Evolutionary conservation across 2,329 filamentous ascomycete genomes (phyloP), one percentile per base, ranked within the genome.

Genomic region (Pseudofabraea citricarpa): DNA sequence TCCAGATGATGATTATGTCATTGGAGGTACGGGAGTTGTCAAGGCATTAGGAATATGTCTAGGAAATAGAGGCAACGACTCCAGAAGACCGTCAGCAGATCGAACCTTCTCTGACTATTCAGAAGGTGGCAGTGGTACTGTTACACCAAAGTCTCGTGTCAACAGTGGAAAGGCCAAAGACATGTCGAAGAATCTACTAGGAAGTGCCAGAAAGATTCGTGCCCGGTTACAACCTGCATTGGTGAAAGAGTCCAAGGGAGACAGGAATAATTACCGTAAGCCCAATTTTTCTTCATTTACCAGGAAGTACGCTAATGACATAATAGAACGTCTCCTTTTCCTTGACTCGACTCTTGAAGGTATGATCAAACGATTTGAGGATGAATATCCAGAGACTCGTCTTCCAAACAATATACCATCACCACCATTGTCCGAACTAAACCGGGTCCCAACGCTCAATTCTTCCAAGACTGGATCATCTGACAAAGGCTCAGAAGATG

Each of bases 291-390:
- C 40, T 35, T 40, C 31, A 36, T n/a, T 18, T 16, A 23, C 6
- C 16, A 27, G 6, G 3, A 20, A 38, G 23, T 37, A 31, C 20
- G 16, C 46, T 57, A 32, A 54, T 40, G 18, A 18, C 21, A 8
- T 18, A 36, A 16, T 39, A 87, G 83, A 81, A 26, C 85, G 86
- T 38, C 77, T 97, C 16, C 72, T 85, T 33, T 95, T 95, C 75
- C 77, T 98, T 22, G 90, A 96, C 57, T 74, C 85, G 48, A 97
- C 93, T 0, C 74, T 98, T 8, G 77, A 90, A 57, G 84, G 85
- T 53, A 96, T 97, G 68, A 97, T 97, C 58, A 83, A 88, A 61
- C 85, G 93, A 21, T 98, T 97, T 61, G 93, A 97, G 63, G 87
- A 95, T 61, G 91, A 97, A 64, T 97, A 90, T 57, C 93, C 93